Conservation (phyloP, 139 green algal species). For the Pleodorina starrii region DNA sequence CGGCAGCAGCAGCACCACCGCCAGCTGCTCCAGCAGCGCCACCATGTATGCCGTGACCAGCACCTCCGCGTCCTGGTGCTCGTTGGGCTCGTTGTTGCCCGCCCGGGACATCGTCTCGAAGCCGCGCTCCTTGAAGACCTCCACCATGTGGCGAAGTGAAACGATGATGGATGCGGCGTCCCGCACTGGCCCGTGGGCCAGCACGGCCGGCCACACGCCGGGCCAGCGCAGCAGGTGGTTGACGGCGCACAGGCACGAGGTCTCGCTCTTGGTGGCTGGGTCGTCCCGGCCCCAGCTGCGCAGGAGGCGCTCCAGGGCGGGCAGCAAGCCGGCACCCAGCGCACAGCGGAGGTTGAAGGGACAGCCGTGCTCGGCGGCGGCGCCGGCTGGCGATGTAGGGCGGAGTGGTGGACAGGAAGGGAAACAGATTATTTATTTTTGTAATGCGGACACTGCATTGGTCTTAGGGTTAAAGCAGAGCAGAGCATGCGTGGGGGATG, state of each 20-base stretch:
- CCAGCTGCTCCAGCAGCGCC: not conserved
- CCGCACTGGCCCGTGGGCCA: not conserved
- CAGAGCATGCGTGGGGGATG: no score
- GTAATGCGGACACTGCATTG: no score
- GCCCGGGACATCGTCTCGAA: not conserved
- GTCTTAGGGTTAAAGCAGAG: no score
- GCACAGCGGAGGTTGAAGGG: slow-evolving; percentile 4
- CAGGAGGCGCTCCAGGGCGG: not conserved
- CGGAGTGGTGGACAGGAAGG: no score
- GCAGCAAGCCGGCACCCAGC: not conserved
- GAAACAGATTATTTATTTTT: no score
- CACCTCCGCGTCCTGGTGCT: not conserved
- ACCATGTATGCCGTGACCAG: not conserved
- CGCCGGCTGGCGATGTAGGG: no score
- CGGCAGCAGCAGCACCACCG: not conserved
- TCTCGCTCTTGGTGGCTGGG: not conserved
- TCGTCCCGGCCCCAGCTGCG: not conserved
- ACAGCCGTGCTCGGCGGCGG: no score
- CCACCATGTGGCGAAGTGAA: not conserved
- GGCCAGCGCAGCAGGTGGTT: not conserved
- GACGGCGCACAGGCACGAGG: not conserved
- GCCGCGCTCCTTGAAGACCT: not conserved
- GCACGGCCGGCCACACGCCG: not conserved
- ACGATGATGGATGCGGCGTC: not conserved
- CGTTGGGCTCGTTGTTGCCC: not conserved